Base-by-base conservation (phyloP, 331 rosid species). In the Erythrophleum ivorense region DNA sequence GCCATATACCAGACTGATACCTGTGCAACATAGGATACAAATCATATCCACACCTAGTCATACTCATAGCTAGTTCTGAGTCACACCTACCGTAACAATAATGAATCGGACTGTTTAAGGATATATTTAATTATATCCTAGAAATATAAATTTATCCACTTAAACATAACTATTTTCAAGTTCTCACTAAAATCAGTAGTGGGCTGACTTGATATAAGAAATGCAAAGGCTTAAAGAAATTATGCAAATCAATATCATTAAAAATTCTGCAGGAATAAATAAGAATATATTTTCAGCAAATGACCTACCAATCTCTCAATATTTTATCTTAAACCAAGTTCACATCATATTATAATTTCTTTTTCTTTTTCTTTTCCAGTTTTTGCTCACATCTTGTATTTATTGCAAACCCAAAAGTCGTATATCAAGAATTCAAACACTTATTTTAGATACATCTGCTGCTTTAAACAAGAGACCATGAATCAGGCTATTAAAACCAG, bases 291-390 rank as follows among this genome's bases (percentile, higher is more conserved):
- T 49, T 57, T 76, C 50, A 21, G 21, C 9, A 15, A 50, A 48
- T 68, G 48, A 45, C 82, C 73, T 2, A 57, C 73, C 29, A n/a
- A 29, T 58, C 52, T 83, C 55, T 78, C 29, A 18, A 40, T 72
- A 52, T 38, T 38, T 75, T 33, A 24, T 24, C 43, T 24, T 48
- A 18, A 24, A 15, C 9, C 24, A 50, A 75, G 3, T 13, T 74
- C 58, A 36, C 69, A 33, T 31, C 73, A 71, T 11, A 70, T n/a
- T 33, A 59, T 15, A 33, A 48, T 64, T 14, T 36, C 12, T 14
- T 50, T 13, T 13, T 14, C 54, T 24, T 49, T 24, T 50, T 15
- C n/a, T 7, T 31, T 33, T 33, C 59, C 12, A 3, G 3, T 19
- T 76, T 43, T 62, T 76, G 24, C 12, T 45, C 43, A 29, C 19